phyloP scores from a whole-genome alignment of 331 rosid species.

The Telfairia occidentalis region DNA sequence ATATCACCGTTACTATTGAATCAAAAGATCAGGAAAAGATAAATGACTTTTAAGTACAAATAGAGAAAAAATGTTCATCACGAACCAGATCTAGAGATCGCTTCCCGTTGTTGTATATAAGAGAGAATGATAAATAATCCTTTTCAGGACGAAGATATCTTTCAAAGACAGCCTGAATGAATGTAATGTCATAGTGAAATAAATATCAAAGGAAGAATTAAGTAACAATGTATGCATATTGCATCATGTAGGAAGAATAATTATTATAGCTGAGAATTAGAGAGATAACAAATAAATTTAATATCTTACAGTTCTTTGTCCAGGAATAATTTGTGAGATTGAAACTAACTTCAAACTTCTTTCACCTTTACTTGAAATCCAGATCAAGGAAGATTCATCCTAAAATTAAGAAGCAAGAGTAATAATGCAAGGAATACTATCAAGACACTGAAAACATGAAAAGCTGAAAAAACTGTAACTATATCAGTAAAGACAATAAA shows the following conservation, averaged over 20 bases:
- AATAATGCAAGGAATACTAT: constrained; percentile 18
- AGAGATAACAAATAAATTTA: constrained; percentile 10
- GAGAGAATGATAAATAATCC: constrained; percentile 88
- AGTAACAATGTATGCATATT: neutral
- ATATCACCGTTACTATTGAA: constrained; percentile 4
- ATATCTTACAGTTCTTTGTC: constrained; percentile 90
- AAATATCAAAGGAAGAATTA: constrained; percentile 16
- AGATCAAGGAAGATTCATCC: constrained; percentile 79
- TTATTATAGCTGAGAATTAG: constrained; percentile 7
- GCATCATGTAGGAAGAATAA: neutral
- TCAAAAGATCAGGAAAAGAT: neutral
- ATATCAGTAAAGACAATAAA: neutral
- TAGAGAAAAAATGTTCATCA: constrained; percentile 20
- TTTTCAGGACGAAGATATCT: constrained; percentile 78
- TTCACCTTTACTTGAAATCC: constrained; percentile 80
- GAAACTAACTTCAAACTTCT: constrained; percentile 73
- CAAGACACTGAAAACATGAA: constrained; percentile 1
- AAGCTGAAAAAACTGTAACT: neutral
- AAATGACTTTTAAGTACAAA: neutral
- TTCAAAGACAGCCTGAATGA: constrained; percentile 73
- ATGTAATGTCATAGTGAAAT: constrained; percentile 14
- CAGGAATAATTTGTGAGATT: constrained; percentile 82
- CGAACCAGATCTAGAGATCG: constrained; percentile 90
- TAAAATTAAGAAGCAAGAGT: constrained; percentile 25
- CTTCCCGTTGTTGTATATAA: constrained; percentile 83